phyloP scores from a whole-genome alignment of 1,284 basidiomycete genomes.

The Leccinum subrobustum region DNA sequence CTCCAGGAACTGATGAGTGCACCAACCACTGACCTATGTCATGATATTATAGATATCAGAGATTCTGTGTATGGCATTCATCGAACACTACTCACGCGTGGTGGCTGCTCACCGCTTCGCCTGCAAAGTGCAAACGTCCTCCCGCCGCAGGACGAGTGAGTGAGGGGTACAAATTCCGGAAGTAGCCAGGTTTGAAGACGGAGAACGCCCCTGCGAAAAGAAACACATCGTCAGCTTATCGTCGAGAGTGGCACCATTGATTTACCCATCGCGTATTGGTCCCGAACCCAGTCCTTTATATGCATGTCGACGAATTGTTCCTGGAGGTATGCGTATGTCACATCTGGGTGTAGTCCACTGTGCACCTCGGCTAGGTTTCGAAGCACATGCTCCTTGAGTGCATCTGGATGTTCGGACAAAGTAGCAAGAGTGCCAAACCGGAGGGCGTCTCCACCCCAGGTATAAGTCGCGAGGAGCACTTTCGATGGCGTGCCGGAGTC shows the following conservation, averaged over 20 bases:
- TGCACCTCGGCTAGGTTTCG: conserved; percentile 2
- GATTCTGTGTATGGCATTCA: fast-evolving
- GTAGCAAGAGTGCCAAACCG: conserved; percentile 10
- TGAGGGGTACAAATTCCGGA: background rate
- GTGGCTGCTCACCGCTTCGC: background rate
- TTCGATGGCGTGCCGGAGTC: conserved; percentile 8
- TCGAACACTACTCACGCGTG: background rate
- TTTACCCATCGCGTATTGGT: conserved; percentile 14
- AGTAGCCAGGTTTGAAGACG: background rate
- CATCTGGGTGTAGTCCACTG: background rate
- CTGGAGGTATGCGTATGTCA: conserved; percentile 8
- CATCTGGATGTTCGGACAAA: background rate
- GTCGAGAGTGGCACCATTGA: background rate
- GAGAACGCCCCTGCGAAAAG: background rate
- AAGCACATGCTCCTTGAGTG: conserved; percentile 14
- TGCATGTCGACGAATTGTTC: conserved; percentile 13
- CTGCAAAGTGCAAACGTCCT: background rate
- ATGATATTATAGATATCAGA: background rate
- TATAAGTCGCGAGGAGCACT: conserved; percentile 18
- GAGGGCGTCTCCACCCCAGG: background rate
- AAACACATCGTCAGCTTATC: background rate
- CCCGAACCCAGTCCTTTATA: conserved; percentile 10
- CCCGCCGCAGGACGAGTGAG: background rate
- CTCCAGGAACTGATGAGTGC: conserved; percentile 28
- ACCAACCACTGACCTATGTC: conserved; percentile 23